A percentile compares a stretch with the other conserved stretches of the same genome.
Conservation (phyloP, 371 early-diverging fungal genomes). For the Scutellospora calospora region DNA sequence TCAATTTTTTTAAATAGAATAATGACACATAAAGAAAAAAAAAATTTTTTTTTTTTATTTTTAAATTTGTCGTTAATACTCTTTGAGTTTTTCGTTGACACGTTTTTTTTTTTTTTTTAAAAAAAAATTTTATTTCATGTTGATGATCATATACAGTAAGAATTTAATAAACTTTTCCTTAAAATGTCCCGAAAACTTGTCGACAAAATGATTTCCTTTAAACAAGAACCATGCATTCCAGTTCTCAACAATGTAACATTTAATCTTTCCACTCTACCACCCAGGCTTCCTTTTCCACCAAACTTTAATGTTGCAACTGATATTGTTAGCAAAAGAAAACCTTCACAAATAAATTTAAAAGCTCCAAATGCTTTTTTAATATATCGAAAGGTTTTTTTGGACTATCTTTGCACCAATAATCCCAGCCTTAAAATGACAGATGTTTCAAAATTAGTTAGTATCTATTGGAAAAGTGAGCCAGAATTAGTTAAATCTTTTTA, state of each 20-base stretch:
- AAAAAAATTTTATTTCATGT: too few species aligned
- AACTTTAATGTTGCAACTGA: neutral
- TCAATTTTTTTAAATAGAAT: too few species aligned
- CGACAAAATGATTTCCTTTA: too few species aligned
- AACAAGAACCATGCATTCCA: too few species aligned
- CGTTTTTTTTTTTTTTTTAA: too few species aligned
- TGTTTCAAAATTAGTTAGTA: constrained; percentile 7
- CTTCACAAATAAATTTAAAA: constrained; percentile 6
- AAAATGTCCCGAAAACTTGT: too few species aligned
- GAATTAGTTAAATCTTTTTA: constrained; percentile 34
- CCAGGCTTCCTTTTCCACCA: constrained; percentile 34
- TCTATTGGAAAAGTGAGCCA: constrained; percentile 31
- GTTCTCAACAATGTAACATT: neutral
- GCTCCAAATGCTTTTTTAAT: constrained; percentile 39
- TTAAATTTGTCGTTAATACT: too few species aligned
- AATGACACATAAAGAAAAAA: too few species aligned
- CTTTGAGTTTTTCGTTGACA: too few species aligned
- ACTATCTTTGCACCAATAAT: neutral
- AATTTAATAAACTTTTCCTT: too few species aligned
- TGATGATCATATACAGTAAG: too few species aligned
- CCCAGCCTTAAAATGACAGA: constrained; percentile 14
- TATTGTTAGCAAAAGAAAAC: neutral
- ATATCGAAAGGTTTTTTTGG: constrained; percentile 37
- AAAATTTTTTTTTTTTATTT: too few species aligned
- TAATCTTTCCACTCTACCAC: constrained; percentile 23